Percentiles rank a stretch among this genome's conserved stretches.
phyloP scores from a whole-genome alignment of 371 early-diverging fungal species.

The Mucor circinelloides region DNA sequence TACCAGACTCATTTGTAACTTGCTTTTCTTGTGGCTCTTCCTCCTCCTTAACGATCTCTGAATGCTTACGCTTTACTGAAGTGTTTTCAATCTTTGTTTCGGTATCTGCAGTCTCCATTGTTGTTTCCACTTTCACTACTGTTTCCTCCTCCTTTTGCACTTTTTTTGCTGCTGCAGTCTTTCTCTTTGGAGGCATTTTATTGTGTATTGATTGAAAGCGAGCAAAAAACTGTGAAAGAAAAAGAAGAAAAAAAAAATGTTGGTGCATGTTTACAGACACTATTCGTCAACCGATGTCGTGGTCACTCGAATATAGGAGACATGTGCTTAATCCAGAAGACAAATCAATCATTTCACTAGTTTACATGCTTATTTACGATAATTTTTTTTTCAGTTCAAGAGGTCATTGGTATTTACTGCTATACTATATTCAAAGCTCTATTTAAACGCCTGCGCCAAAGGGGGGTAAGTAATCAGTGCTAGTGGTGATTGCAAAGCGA shows the following conservation, averaged over 20 bases:
- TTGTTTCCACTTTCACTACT: background rate
- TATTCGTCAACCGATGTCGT: background rate
- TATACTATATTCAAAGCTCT: background rate
- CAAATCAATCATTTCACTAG: too few species aligned
- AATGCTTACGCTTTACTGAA: conserved; percentile 10
- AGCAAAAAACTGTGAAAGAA: background rate
- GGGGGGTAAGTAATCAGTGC: background rate
- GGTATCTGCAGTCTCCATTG: background rate
- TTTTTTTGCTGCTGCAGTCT: background rate
- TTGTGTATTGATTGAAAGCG: background rate
- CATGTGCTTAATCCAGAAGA: background rate
- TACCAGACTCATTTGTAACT: background rate
- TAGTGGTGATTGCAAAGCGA: background rate
- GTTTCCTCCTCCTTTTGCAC: background rate
- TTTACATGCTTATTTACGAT: too few species aligned
- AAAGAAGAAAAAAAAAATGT: background rate
- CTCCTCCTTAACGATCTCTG: background rate
- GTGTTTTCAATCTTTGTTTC: background rate
- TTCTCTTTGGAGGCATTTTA: conserved; percentile 11
- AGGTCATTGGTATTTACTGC: background rate
- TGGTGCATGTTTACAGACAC: background rate
- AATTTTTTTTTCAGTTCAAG: too few species aligned
- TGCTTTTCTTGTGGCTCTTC: background rate
- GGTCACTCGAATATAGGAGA: background rate
- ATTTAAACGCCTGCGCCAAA: background rate